Percentiles rank a stretch among this genome's conserved stretches.
These are phyloP conservation scores for Penicillium steckii DNA, from an alignment of 495 filamentous ascomycete species.

Conservation along the genomic window DNA sequence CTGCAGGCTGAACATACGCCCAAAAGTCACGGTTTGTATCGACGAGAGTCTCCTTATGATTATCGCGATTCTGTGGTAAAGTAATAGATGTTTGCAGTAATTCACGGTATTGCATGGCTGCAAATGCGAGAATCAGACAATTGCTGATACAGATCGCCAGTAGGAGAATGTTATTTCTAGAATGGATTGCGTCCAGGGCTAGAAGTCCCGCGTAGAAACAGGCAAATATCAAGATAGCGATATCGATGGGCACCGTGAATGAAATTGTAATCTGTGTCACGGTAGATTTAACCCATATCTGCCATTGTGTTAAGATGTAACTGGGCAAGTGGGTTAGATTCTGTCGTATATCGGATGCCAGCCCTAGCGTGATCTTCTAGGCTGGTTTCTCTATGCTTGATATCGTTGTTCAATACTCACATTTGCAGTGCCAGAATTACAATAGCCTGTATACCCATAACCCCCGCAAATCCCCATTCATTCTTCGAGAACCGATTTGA, in stretches of 20 bases:
- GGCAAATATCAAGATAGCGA: conserved; percentile 21
- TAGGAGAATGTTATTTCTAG: conserved; percentile 24
- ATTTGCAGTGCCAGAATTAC: conserved; percentile 10
- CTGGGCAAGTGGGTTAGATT: conserved; percentile 5
- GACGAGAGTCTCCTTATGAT: conserved; percentile 8
- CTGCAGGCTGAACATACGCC: conserved; percentile 9
- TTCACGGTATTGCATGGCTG: conserved; percentile 12
- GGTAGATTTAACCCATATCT: conserved; percentile 16
- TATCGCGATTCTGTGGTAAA: conserved; percentile 1
- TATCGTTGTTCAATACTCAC: conserved; percentile 4
- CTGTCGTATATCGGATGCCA: neutral
- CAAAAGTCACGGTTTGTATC: conserved; percentile 13
- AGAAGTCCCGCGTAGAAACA: conserved; percentile 16
- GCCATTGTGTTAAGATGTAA: conserved; percentile 19
- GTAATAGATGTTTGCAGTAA: neutral
- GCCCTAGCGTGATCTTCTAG: too few relatives aligned
- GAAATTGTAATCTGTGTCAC: conserved; percentile 16
- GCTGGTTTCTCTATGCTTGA: neutral
- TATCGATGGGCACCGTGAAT: conserved; percentile 16
- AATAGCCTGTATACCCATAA: conserved; percentile 13
- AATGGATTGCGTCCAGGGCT: conserved; percentile 16
- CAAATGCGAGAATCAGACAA: conserved; percentile 14
- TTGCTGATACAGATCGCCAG: conserved; percentile 25
- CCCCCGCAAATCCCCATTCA: conserved; percentile 16
- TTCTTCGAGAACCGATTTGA: neutral